Conservation (phyloP, 192 early-diverging fungal species). For the Geosiphon pyriformis region DNA sequence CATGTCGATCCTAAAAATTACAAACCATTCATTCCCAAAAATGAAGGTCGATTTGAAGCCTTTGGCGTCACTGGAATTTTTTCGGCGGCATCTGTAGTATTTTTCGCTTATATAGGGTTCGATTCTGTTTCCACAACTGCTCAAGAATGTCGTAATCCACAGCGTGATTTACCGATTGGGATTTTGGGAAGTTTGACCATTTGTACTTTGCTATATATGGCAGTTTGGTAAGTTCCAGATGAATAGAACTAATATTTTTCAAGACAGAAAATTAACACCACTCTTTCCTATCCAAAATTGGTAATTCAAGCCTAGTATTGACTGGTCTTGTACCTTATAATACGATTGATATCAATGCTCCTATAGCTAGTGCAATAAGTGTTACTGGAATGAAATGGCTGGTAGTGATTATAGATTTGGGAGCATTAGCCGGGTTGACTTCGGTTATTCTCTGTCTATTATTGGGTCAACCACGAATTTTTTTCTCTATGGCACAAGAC, state of each 20-base stretch:
- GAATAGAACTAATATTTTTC: background rate
- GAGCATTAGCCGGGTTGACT: conserved; percentile 69
- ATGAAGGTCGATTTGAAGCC: conserved; percentile 43
- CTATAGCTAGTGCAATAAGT: conserved; percentile 46
- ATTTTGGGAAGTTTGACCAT: conserved; percentile 74
- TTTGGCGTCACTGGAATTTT: conserved; percentile 70
- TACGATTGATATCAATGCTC: conserved; percentile 43
- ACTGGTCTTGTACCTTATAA: conserved; percentile 66
- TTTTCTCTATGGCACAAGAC: conserved; percentile 82
- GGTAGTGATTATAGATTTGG: conserved; percentile 69
- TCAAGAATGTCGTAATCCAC: conserved; percentile 75
- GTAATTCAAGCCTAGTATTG: conserved; percentile 49
- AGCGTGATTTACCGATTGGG: conserved; percentile 80
- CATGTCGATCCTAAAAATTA: conserved; percentile 70
- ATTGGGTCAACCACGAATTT: conserved; percentile 83
- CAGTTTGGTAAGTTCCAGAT: conserved; percentile 36
- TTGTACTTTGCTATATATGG: conserved; percentile 76
- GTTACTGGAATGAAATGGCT: conserved; percentile 57
- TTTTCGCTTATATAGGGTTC: conserved; percentile 83
- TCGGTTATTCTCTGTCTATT: conserved; percentile 74
- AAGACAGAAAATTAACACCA: background rate
- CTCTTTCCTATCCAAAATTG: background rate
- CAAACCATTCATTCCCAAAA: conserved; percentile 68
- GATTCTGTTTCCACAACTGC: conserved; percentile 84
- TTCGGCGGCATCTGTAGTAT: conserved; percentile 68